Evolutionary conservation across 1,284 basidiomycete species (phyloP).

Genomic region (Hemileia vastatrix): DNA sequence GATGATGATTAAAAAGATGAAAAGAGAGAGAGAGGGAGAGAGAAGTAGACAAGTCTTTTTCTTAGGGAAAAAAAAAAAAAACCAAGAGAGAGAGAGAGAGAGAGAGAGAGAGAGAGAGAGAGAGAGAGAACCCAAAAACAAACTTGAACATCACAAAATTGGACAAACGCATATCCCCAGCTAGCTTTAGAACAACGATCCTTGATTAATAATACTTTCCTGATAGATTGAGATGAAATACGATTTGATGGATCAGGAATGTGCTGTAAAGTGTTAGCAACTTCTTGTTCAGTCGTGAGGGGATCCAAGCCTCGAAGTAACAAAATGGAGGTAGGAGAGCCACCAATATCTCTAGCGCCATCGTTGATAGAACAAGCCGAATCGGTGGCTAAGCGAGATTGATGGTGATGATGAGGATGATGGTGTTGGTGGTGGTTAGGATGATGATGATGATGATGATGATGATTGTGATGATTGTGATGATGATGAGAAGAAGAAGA

Average conservation of each 20-base stretch:
- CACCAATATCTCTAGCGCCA: slow-evolving; percentile 85
- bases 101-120: not conserved
- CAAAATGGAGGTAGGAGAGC: slow-evolving; percentile 56
- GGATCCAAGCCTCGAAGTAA: slow-evolving; percentile 78
- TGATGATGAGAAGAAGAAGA: slow-evolving; percentile 57
- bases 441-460: slow-evolving; percentile 33
- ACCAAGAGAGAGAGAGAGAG: not conserved
- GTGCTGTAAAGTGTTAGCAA: slow-evolving; percentile 46
- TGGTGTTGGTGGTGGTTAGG: slow-evolving; percentile 13
- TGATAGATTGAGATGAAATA: slow-evolving; percentile 65
- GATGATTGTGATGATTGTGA: slow-evolving; percentile 55
- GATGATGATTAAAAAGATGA: not conserved
- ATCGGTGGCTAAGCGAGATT: slow-evolving; percentile 44
- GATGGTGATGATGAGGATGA: too few relatives aligned
- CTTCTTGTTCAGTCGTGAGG: slow-evolving; percentile 57
- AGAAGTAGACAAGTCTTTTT: slow-evolving; percentile 2
- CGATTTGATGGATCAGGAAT: slow-evolving; percentile 48
- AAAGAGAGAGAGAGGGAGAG: not conserved
- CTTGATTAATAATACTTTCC: slow-evolving; percentile 71
- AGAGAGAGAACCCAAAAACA: slow-evolving; percentile 29
- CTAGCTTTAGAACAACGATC: slow-evolving; percentile 70
- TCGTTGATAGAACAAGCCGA: slow-evolving; percentile 61
- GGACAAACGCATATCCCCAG: slow-evolving; percentile 85
- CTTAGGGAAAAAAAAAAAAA: slow-evolving; percentile 27
- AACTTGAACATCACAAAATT: slow-evolving; percentile 73